Percentiles rank a stretch among this genome's conserved stretches.
These are phyloP conservation scores for Coffea eugenioides DNA, from an alignment of 257 asterid species.

Conservation along the genomic window DNA sequence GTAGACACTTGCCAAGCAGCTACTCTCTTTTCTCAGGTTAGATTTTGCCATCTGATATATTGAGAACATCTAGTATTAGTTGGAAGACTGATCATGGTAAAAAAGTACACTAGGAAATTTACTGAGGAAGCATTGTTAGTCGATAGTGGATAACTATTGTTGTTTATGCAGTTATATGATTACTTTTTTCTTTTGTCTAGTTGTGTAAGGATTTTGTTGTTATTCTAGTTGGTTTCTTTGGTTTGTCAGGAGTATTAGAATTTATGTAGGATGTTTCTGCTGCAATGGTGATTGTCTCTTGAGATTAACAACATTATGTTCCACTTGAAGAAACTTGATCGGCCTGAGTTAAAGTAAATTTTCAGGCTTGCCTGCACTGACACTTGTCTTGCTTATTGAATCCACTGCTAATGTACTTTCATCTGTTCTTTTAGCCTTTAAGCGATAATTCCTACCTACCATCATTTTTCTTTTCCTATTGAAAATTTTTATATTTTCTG, in stretches of 20 bases:
- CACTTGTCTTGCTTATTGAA: neutral
- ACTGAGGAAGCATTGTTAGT: neutral
- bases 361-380: neutral
- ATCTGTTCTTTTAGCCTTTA: neutral
- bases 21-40: slow-evolving; percentile 91
- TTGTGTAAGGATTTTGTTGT: neutral
- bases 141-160: neutral
- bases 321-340: neutral
- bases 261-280: neutral
- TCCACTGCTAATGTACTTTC: neutral
- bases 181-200: neutral
- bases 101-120: neutral
- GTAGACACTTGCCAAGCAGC: slow-evolving; percentile 99
- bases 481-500: neutral
- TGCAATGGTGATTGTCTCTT: neutral
- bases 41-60: slow-evolving; percentile 9
- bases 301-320: neutral
- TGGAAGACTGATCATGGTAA: neutral
- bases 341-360: neutral
- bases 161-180: neutral
- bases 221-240: neutral
- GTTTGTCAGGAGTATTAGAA: neutral
- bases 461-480: neutral
- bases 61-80: neutral
- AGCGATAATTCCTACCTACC: neutral